Evolutionary conservation across 148 eudicot species (phyloP).

Genomic region (Camellia lanceoleosa): DNA sequence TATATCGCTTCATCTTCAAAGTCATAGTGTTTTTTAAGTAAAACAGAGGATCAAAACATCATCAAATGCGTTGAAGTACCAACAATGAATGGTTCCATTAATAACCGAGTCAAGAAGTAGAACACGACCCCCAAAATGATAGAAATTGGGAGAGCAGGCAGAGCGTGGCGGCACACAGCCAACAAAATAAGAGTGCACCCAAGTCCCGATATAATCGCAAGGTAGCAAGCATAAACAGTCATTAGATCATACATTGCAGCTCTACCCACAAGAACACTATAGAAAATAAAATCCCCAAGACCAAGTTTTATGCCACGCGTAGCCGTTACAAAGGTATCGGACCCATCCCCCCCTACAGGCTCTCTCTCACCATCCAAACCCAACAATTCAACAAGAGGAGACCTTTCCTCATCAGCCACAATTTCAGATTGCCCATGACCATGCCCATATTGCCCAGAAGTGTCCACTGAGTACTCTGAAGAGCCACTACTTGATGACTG

Average conservation of each 20-base stretch:
- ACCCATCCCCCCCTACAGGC: slow-evolving; percentile 21
- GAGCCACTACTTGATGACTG: slow-evolving; percentile 6
- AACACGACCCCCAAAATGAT: slow-evolving; percentile 75
- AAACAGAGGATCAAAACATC: slow-evolving; percentile 60
- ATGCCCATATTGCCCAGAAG: no score
- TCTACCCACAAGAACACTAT: slow-evolving; percentile 95
- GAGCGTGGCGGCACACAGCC: slow-evolving; percentile 75
- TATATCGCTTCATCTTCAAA: not conserved
- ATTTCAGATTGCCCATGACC: slow-evolving; percentile 23
- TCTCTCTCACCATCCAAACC: slow-evolving; percentile 24
- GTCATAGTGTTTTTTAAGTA: not conserved
- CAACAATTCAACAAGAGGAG: slow-evolving; percentile 37
- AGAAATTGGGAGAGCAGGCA: slow-evolving; percentile 95
- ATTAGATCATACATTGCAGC: slow-evolving; percentile 99
- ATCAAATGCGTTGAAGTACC: slow-evolving; percentile 74
- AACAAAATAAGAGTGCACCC: slow-evolving; percentile 86
- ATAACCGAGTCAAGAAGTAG: slow-evolving; percentile 86
- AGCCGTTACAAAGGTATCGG: slow-evolving; percentile 14
- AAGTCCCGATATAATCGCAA: slow-evolving; percentile 90
- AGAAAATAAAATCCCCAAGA: slow-evolving; percentile 87
- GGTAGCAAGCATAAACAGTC: slow-evolving; percentile 99
- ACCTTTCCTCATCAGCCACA: slow-evolving; percentile 37
- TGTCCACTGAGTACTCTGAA: slow-evolving; percentile 13
- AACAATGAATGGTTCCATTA: slow-evolving; percentile 96
- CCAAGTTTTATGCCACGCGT: slow-evolving; percentile 79